Evolutionary conservation across 1,284 basidiomycete species (phyloP).

Genomic region (Tausonia pullulans): DNA sequence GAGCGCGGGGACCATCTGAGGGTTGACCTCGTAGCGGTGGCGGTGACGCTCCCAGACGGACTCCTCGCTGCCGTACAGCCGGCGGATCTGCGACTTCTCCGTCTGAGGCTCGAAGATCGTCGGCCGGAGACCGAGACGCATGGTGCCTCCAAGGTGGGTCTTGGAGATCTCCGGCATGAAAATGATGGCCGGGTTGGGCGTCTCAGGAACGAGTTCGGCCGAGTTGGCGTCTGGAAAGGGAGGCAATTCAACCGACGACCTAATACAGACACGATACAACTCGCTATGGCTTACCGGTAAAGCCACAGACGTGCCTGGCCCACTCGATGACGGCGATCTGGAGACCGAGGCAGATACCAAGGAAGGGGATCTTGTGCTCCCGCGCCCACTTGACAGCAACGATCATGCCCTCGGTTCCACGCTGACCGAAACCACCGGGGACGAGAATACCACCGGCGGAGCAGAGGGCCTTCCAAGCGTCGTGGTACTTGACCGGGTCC

Average conservation of each 20-base stretch:
- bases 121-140: slow-evolving; percentile 89
- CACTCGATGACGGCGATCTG: slow-evolving; percentile 95
- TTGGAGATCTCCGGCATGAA: slow-evolving; percentile 99
- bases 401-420: slow-evolving; percentile 96
- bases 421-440: slow-evolving; percentile 86
- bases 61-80: slow-evolving; percentile 71
- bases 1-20: slow-evolving; percentile 65
- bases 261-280: not conserved
- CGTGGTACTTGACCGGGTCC: slow-evolving; percentile 83
- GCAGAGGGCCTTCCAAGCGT: slow-evolving; percentile 88
- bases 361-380: slow-evolving; percentile 86
- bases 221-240: slow-evolving; percentile 65
- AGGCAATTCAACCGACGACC: slow-evolving; percentile 6
- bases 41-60: slow-evolving; percentile 95
- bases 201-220: slow-evolving; percentile 57
- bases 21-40: slow-evolving; percentile 96
- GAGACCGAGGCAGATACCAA: slow-evolving; percentile 97
- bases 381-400: slow-evolving; percentile 93
- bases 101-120: slow-evolving; percentile 65
- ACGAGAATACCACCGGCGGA: slow-evolving; percentile 87
- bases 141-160: slow-evolving; percentile 96
- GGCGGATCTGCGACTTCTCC: slow-evolving; percentile 57
- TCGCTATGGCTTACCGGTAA: slow-evolving; percentile 42
- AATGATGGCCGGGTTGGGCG: slow-evolving; percentile 64
- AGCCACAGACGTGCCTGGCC: slow-evolving; percentile 71